Evolutionary conservation across 306 rosid genomes (phyloP).

Genomic region (Vigna radiata): DNA sequence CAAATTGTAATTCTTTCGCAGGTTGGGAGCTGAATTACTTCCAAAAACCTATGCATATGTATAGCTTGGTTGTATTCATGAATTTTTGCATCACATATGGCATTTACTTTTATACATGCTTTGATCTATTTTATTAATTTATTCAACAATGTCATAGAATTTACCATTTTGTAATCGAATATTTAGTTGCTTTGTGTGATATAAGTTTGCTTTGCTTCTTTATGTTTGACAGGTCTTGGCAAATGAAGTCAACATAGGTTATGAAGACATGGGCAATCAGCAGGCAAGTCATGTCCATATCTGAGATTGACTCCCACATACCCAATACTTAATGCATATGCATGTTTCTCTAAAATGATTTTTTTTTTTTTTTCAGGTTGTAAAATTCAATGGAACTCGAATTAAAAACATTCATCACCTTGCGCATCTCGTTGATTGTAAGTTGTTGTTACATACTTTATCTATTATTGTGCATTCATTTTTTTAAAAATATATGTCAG

Average conservation of each 20-base stretch:
- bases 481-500: slow-evolving; percentile 34
- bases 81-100: slow-evolving; percentile 11
- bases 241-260: slow-evolving; percentile 89
- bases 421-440: slow-evolving; percentile 88
- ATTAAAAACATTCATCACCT: slow-evolving; percentile 87
- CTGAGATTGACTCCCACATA: slow-evolving; percentile 4
- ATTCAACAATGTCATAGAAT: background rate
- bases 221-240: slow-evolving; percentile 73
- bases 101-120: background rate
- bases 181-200: background rate
- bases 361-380: slow-evolving; percentile 58
- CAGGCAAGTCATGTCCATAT: slow-evolving; percentile 66
- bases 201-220: slow-evolving; percentile 21
- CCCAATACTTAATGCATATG: background rate
- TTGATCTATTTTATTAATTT: slow-evolving; percentile 16
- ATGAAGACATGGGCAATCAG: slow-evolving; percentile 93
- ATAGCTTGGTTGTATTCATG: slow-evolving; percentile 28
- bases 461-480: slow-evolving; percentile 13
- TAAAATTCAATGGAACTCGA: slow-evolving; percentile 80
- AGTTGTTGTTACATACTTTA: slow-evolving; percentile 52
- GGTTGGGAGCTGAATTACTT: slow-evolving; percentile 63
- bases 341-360: slow-evolving; percentile 31
- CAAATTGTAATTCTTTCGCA: slow-evolving; percentile 93
- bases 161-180: slow-evolving; percentile 17
- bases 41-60: slow-evolving; percentile 23